Percentiles rank a stretch among this genome's conserved stretches.
phyloP scores from a whole-genome alignment of 2,329 filamentous ascomycete species.

The Fusarium compactum region DNA sequence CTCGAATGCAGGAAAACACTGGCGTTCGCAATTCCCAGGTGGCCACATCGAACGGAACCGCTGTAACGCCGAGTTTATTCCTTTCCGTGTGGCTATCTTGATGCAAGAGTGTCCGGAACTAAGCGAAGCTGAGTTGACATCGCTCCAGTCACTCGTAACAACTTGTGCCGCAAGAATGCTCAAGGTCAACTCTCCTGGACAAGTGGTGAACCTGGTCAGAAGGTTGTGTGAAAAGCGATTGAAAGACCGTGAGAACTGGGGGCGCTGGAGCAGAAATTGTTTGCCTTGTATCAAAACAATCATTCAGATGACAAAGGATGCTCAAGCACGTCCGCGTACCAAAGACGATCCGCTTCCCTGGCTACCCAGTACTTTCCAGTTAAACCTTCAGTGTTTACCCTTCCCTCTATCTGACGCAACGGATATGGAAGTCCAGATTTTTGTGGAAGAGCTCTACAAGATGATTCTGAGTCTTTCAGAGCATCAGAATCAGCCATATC shows the following conservation, averaged over 20 bases:
- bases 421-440: conserved; percentile 6
- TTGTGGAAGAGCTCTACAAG: conserved; percentile 22
- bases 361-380: conserved; percentile 32
- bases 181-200: neutral
- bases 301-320: conserved; percentile 22
- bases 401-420: conserved; percentile 15
- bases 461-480: conserved; percentile 27
- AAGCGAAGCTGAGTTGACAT: conserved; percentile 9
- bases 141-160: conserved; percentile 23
- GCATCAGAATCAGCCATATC: conserved; percentile 39
- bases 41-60: neutral
- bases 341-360: neutral
- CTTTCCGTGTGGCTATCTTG: conserved; percentile 5
- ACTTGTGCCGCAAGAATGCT: conserved; percentile 7
- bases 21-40: conserved; percentile 44
- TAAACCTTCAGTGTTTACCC: conserved; percentile 31
- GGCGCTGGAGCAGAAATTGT: conserved; percentile 37
- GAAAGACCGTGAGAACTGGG: conserved; percentile 21
- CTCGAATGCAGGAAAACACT: conserved; percentile 50
- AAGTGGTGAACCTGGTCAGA: conserved; percentile 5
- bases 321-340: neutral
- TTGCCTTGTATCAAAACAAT: conserved; percentile 40
- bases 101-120: conserved; percentile 5
- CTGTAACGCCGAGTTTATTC: neutral
- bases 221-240: conserved; percentile 1